Base-by-base conservation (phyloP, 192 early-diverging fungal species). In the Linnemannia hyalina region DNA sequence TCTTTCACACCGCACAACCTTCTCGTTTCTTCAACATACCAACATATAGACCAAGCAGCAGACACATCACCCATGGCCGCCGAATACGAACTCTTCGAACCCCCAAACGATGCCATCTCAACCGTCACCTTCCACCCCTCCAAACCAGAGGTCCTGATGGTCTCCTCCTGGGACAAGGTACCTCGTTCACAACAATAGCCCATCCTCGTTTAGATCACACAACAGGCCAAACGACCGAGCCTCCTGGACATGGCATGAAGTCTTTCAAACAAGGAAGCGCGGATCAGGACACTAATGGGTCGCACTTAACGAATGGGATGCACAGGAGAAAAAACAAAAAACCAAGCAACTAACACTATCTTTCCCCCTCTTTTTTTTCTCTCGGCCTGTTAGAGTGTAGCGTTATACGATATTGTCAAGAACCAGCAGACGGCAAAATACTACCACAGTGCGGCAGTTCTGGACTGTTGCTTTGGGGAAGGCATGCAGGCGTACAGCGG, bases 151-250 rank as follows among this genome's bases (percentile, higher is more conserved):
- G 85, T 93, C 20, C 90, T 99, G 29, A 91, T 97, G 44, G 95
- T 93, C 23, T 93, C 95, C 23, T 97, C 96, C 54, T 99, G 98
- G 98, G 98, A 99, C 84, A 93, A 94, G 88, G 96, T 97, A 89
- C 65, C 22, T 47, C 35, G 6, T 40, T 29, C 18, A n/a, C 4
- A 6, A 22, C 70, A 72, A 72, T 6, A 22, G 6, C 20, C 5
- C 38, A 40, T 29, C 54, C 1, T 26, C 9, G 23, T 10, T 32
- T 65, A 44, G 73, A 87, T 47, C 35, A 68, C 26, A 76, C 65
- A 35, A 65, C 18, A 22, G 41, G 18, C 32, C 38, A 84, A 3
- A 73, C 35, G 8, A 42, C 73, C 22, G 38, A 36, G 22, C 32
- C 29, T 23, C 32, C 44, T n/a, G 44, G 68, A 32, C 41, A 63